Percentiles rank a stretch among this genome's conserved stretches.
Evolutionary conservation across 2,329 filamentous ascomycete species (phyloP).

Genomic region (Mycosphaerella arachidis): DNA sequence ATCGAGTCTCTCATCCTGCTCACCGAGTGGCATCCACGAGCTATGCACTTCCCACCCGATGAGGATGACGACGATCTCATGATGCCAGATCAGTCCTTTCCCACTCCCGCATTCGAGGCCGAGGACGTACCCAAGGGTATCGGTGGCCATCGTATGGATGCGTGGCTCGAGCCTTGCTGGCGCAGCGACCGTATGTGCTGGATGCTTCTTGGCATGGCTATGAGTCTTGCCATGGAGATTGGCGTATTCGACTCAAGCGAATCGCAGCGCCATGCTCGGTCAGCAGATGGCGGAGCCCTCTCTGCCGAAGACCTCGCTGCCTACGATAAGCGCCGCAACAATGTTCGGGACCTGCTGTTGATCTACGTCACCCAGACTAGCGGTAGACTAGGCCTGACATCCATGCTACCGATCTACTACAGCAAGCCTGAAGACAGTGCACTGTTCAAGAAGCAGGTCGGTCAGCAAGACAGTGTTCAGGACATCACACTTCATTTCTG

Average conservation of each 20-base stretch:
- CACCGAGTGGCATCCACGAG: conserved; percentile 95
- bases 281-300: conserved; percentile 32
- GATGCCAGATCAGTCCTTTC: conserved; percentile 65
- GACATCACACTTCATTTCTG: conserved; percentile 73
- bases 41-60: conserved; percentile 81
- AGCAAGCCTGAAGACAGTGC: conserved; percentile 35
- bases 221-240: conserved; percentile 85
- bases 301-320: conserved; percentile 60
- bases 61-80: conserved; percentile 62
- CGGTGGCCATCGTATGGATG: conserved; percentile 80
- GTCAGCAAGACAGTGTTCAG: conserved; percentile 36
- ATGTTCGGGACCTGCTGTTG: conserved; percentile 79
- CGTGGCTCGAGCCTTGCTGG: conserved; percentile 96
- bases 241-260: conserved; percentile 92
- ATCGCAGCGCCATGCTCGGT: conserved; percentile 49
- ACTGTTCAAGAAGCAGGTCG: conserved; percentile 24
- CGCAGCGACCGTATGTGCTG: conserved; percentile 88
- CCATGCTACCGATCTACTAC: conserved; percentile 68
- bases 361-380: conserved; percentile 94
- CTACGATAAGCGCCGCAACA: conserved; percentile 71
- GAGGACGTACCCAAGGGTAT: conserved; percentile 55
- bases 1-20: conserved; percentile 91
- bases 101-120: conserved; percentile 54
- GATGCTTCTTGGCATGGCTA: conserved; percentile 91
- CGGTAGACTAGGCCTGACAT: conserved; percentile 84